Evolutionary conservation across 768 basidiomycete species (phyloP), one percentile per base, ranked within the genome.

Genomic region (Sporobolomyces phaffii): DNA sequence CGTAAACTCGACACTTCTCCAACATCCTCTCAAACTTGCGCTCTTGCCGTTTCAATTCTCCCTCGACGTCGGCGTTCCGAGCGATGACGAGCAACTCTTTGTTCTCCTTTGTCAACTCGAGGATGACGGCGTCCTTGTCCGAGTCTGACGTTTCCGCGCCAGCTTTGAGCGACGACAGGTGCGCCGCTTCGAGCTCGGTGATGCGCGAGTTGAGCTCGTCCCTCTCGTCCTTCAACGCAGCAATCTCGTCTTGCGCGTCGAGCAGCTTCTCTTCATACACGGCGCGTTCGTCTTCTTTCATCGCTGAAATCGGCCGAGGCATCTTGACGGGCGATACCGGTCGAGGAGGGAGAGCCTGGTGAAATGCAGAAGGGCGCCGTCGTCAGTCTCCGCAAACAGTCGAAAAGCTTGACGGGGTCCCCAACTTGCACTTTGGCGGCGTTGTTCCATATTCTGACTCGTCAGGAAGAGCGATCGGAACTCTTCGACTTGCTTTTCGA

Each of bases 181-280:
- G 64, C 11, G 36, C 44, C 8, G 36, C 45, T 36, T 62, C 84
- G 79, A 62, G 79, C 79, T 58, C 80, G 79, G 45, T 85, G 56
- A 86, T 86, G 13, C 83, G 83, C 75, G 89, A 87, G 43, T 85
- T 81, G 68, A 68, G 64, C 9, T 89, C 88, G 18, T 81, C 78
- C 38, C 91, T 81, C 40, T 90, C 83, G 8, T 78, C 81, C 79
- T 86, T 88, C 62, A 96, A 83, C 47, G 91, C 88, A 52, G 91
- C 89, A 56, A 98, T 93, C 79, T 98, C 94, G 60, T 74, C 73
- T 33, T 68, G 62, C 7, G 60, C 28, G 38, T 74, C 73, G 28
- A 64, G 53, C 20, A 73, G 51, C 52, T 69, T 59, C 8, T 75
- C 74, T 5, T 66, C 61, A 10, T 70, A 40, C 5, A 57, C 18